Base-by-base conservation (phyloP, 768 basidiomycete genomes). In the Psilocybe cubensis region DNA sequence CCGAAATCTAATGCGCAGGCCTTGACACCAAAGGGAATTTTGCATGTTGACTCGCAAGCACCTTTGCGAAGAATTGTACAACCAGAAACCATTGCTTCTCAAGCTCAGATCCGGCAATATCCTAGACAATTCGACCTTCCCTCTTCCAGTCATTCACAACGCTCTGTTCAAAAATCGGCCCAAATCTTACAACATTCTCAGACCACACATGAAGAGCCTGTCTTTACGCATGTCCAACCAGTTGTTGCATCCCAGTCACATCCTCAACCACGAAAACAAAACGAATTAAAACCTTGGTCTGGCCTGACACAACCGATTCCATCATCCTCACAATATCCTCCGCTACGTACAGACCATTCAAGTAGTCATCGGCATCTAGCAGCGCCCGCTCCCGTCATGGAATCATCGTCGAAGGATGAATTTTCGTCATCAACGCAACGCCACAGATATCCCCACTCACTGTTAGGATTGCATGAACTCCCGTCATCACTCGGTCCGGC, bases 401-500 rank as follows among this genome's bases (percentile, higher is more conserved):
- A n/a, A n/a, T n/a, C n/a, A n/a, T n/a, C n/a, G n/a, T n/a, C n/a
- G n/a, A n/a, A n/a, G n/a, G n/a, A n/a, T n/a, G n/a, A n/a, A n/a
- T n/a, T n/a, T n/a, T n/a, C n/a, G n/a, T n/a, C n/a, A n/a, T n/a
- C n/a, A n/a, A n/a, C n/a, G n/a, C 33, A 55, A 24, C 25, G 28
- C 8, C 63, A 59, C 18, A 56, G 63, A 11, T 65, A 66, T 29
- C 67, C 65, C 23, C 65, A 65, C 43, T 61, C 67, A 3, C 58
- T 68, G 54, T 33, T 54, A 9, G 65, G 65, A 2, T 43, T 66
- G 12, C 66, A 69, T 40, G 54, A 40, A 17, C 56, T 67, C 23
- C 66, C 65, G 14, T 52, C 62, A 14, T 62, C 57, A 7, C 45
- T 64, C 35, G 11, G 38, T 44, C 50, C 59, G 23, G 54, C 66